phyloP scores from a whole-genome alignment of 345 rosid genomes.

The Ceriops tagal region DNA sequence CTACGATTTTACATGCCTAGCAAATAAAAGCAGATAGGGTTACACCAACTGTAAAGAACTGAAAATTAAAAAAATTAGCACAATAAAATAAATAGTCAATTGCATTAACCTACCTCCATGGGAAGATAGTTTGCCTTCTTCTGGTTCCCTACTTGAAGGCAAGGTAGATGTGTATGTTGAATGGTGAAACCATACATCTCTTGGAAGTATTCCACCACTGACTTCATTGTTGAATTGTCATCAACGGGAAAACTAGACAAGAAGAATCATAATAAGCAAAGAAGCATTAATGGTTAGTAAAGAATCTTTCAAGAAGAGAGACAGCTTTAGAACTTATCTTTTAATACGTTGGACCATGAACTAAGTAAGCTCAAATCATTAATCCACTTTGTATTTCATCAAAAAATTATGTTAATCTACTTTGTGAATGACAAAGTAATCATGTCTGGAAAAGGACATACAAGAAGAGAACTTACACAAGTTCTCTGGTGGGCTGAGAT shows the following conservation, averaged over 20 bases:
- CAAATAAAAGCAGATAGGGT: conserved; percentile 17
- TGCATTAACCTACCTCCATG: conserved; percentile 66
- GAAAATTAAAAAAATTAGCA: not conserved
- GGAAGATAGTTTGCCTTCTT: conserved; percentile 96
- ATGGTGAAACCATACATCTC: conserved; percentile 98
- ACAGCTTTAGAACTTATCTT: not conserved
- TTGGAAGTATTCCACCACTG: conserved; percentile 93
- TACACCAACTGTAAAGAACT: not conserved
- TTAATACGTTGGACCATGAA: too few species aligned
- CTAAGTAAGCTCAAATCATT: too few species aligned
- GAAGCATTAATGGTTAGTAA: not conserved
- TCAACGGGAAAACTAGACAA: conserved; percentile 86
- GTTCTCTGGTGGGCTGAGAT: conserved; percentile 93
- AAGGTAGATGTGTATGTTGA: conserved; percentile 86
- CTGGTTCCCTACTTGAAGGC: conserved; percentile 98
- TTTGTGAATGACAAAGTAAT: too few species aligned
- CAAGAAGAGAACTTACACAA: conserved; percentile 50
- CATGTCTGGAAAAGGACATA: not conserved
- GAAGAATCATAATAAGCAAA: conserved; percentile 9
- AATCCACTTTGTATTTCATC: too few species aligned
- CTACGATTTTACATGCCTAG: conserved; percentile 97
- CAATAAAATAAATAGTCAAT: not conserved
- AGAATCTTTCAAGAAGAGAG: not conserved
- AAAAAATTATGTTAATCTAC: too few species aligned
- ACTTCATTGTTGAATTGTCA: conserved; percentile 89